Percentiles rank a stretch among this genome's conserved stretches.
Conservation (phyloP, 345 rosid genomes). For the Cochlearia excelsa region DNA sequence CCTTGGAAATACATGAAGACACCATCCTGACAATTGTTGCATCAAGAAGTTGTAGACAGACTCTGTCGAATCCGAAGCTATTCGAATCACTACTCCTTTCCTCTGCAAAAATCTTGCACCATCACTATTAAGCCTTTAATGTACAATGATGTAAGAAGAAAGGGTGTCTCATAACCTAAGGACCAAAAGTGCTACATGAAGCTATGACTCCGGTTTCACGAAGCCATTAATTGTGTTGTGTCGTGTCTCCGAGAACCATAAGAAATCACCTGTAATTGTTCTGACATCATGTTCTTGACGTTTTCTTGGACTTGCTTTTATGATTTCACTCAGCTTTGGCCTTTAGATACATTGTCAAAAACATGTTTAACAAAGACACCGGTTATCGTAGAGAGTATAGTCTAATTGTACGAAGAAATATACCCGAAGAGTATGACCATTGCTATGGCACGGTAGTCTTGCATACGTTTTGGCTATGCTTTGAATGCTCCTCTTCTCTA, state of each 20-base stretch:
- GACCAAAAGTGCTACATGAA: conserved; percentile 80
- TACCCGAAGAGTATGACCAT: conserved; percentile 86
- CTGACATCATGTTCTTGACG: conserved; percentile 75
- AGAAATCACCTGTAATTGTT: conserved; percentile 54
- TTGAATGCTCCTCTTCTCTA: conserved; percentile 53
- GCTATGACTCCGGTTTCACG: conserved; percentile 59
- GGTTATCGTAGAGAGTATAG: conserved; percentile 7
- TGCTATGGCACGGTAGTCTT: conserved; percentile 71
- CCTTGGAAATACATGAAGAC: too few relatives aligned
- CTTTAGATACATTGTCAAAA: conserved; percentile 38
- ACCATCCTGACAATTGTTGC: conserved; percentile 55
- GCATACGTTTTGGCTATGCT: conserved; percentile 61
- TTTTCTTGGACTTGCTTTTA: conserved; percentile 67
- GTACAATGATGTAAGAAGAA: background rate
- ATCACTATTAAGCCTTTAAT: too few relatives aligned
- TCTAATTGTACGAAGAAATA: background rate
- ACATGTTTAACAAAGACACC: conserved; percentile 16
- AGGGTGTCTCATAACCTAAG: conserved; percentile 48
- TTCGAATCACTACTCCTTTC: conserved; percentile 60
- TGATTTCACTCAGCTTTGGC: conserved; percentile 62
- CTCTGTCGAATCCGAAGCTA: conserved; percentile 82
- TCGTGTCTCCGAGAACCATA: conserved; percentile 34
- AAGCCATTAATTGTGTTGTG: conserved; percentile 19
- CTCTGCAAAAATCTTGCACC: conserved; percentile 44
- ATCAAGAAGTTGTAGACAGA: conserved; percentile 72